Base-by-base conservation (phyloP, 75 land plant genomes). In the Gnetum montanum region DNA sequence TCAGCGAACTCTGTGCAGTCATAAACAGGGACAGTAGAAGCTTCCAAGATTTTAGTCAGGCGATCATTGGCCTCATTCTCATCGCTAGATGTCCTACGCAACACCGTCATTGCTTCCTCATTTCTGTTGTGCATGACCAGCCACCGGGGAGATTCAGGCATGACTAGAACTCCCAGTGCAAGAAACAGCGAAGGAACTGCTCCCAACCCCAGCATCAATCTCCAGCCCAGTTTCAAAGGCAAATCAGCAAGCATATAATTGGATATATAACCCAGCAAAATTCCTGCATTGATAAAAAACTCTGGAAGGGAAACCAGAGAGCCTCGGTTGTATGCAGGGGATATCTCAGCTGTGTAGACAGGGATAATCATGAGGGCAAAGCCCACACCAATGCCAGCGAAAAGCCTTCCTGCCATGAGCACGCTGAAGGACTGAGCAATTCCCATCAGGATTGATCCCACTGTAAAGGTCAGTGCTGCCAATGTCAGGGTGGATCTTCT, bases 111-210 rank as follows among this genome's bases (percentile, higher is more conserved):
- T 16, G 88, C 88, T 59, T 85, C 85, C 2, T 77, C 77, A 7
- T 73, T 43, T 30, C 85, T 50, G 20, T 68, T 67, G 54, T 81
- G 69, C 78, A 85, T 52, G 0, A 81, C 82, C 44, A 85, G 58
- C 85, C 88, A 85, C 37, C 88, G 63, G 8, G 88, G 88, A 6
- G 85, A 81, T 55, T 81, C 88, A 0, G 88, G 88, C 27, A 85
- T 76, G 8, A 76, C 25, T 41, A 77, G 65, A 28, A 74, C 69
- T 1, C 74, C 82, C 59, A 67, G 63, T 26, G 60, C 83, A 22
- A 85, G 76, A 33, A 85, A 77, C 1, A 85, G 31, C 8, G 89
- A 77, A 7, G 89, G 89, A 46, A 85, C 34, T 20, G 77, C 75
- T 13, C 89, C 89, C n/a, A 82, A 75, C 6, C 67, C 89, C 7